Evolutionary conservation across 371 early-diverging fungal genomes (phyloP).

Genomic region (Mucor plumbeus): DNA sequence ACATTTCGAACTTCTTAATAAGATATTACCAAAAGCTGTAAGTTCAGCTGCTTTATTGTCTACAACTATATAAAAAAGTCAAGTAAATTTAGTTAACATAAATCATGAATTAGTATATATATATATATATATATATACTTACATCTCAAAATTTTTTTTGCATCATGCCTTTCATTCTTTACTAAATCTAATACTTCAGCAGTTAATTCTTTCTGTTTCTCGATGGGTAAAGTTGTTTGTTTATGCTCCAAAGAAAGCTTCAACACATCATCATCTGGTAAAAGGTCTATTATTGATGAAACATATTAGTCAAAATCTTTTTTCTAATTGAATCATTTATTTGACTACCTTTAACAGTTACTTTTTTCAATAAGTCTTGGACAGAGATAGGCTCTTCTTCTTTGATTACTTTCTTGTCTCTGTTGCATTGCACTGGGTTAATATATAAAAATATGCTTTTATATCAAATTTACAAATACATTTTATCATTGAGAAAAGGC

Average conservation of each 20-base stretch:
- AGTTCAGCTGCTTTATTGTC: conserved; percentile 24
- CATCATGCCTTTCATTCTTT: conserved; percentile 12
- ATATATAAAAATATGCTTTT: background rate
- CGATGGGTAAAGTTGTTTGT: conserved; percentile 28
- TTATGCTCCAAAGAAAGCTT: conserved; percentile 30
- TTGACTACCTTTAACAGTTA: conserved; percentile 23
- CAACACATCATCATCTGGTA: conserved; percentile 42
- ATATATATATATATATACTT: no score
- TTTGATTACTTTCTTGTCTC: conserved; percentile 7
- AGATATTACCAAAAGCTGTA: conserved; percentile 29
- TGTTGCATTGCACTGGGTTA: background rate
- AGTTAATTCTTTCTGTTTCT: conserved; percentile 35
- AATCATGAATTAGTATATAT: background rate
- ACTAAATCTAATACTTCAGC: conserved; percentile 22
- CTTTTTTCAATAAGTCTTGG: conserved; percentile 14
- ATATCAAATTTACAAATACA: conserved; percentile 10
- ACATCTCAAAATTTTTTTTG: conserved; percentile 24
- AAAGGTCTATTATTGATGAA: conserved; percentile 20
- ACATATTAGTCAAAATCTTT: no score
- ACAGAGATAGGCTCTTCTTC: conserved; percentile 13
- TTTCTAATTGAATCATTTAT: background rate
- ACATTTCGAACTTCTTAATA: conserved; percentile 33
- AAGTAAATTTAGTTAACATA: background rate
- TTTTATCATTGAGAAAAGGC: conserved; percentile 39
- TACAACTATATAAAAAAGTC: conserved; percentile 20